A percentile compares a stretch with the other conserved stretches of the same genome.
phyloP scores from a whole-genome alignment of 352 stramenopile genomes.

The Phytophthora fragariaefolia region DNA sequence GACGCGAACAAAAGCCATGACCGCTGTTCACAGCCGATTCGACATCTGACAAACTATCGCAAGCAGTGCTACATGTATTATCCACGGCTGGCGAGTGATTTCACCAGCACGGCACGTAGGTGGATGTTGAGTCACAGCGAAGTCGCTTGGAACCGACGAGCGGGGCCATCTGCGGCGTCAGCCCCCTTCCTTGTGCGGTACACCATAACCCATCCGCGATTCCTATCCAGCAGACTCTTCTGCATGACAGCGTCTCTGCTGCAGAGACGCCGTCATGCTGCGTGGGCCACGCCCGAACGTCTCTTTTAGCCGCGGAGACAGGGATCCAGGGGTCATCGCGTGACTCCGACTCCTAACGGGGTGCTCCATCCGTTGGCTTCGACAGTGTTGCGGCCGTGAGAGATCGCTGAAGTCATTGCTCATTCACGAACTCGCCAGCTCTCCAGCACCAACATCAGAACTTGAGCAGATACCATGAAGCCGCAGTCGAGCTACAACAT shows the following conservation, averaged over 20 bases:
- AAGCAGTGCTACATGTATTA: too few species aligned
- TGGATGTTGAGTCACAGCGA: too few species aligned
- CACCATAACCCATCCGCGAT: slow-evolving; percentile 19
- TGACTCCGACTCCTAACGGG: too few species aligned
- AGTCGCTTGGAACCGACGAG: not conserved
- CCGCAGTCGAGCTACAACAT: slow-evolving; percentile 56
- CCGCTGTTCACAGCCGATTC: too few species aligned
- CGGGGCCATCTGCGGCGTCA: slow-evolving; percentile 2
- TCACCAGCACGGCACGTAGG: not conserved
- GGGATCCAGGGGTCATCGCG: too few species aligned
- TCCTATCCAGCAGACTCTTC: slow-evolving; percentile 37
- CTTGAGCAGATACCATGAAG: slow-evolving; percentile 40
- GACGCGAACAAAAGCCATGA: slow-evolving; percentile 2
- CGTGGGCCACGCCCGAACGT: slow-evolving; percentile 10
- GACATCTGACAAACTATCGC: too few species aligned
- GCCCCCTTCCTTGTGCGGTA: slow-evolving; percentile 29
- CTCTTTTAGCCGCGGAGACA: slow-evolving; percentile 25
- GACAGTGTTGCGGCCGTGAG: too few species aligned
- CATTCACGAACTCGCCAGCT: slow-evolving; percentile 32
- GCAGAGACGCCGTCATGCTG: slow-evolving; percentile 8
- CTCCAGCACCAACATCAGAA: slow-evolving; percentile 1
- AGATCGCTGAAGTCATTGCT: not conserved
- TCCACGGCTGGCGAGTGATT: not conserved
- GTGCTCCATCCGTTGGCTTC: slow-evolving; percentile 22
- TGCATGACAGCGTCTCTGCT: too few species aligned